phyloP scores from a whole-genome alignment of 805 yeast species.

The Nakazawaea holstii region DNA sequence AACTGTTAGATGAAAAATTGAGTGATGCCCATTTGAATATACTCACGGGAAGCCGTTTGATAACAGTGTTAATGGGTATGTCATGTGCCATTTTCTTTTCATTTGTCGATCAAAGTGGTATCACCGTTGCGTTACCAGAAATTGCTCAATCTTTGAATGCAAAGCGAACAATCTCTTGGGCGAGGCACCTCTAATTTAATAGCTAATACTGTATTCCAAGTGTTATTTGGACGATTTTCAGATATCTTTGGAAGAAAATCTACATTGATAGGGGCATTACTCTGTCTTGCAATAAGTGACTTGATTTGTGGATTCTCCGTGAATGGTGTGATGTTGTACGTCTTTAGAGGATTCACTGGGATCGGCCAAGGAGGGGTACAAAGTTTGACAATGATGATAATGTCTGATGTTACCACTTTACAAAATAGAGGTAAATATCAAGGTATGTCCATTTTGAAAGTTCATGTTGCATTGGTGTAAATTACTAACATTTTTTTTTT shows the following conservation, averaged over 20 bases:
- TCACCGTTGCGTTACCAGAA: constrained; percentile 41
- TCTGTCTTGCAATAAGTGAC: constrained; percentile 35
- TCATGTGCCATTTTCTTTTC: constrained; percentile 14
- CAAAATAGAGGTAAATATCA: constrained; percentile 50
- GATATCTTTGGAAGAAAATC: constrained; percentile 50
- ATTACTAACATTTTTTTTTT: too few relatives aligned
- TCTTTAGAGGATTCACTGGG: constrained; percentile 50
- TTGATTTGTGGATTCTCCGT: constrained; percentile 46
- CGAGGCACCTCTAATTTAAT: constrained; percentile 47
- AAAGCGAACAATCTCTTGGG: constrained; percentile 45
- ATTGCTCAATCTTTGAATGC: constrained; percentile 42
- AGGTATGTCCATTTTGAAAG: constrained; percentile 22
- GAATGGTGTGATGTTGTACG: constrained; percentile 40
- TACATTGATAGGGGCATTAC: constrained; percentile 34
- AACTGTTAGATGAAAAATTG: constrained; percentile 7
- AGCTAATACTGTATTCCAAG: constrained; percentile 48
- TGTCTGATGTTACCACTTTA: constrained; percentile 47
- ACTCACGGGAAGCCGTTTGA: neutral
- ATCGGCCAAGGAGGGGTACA: constrained; percentile 49
- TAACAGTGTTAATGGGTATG: constrained; percentile 10
- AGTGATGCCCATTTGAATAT: constrained; percentile 10
- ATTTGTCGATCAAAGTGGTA: constrained; percentile 45
- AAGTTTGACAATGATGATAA: constrained; percentile 45
- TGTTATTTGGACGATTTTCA: constrained; percentile 44
- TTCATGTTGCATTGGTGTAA: too few relatives aligned